These are phyloP conservation scores for Saccharomyces jurei DNA, from an alignment of 805 yeast genomes.

Conservation along the genomic window DNA sequence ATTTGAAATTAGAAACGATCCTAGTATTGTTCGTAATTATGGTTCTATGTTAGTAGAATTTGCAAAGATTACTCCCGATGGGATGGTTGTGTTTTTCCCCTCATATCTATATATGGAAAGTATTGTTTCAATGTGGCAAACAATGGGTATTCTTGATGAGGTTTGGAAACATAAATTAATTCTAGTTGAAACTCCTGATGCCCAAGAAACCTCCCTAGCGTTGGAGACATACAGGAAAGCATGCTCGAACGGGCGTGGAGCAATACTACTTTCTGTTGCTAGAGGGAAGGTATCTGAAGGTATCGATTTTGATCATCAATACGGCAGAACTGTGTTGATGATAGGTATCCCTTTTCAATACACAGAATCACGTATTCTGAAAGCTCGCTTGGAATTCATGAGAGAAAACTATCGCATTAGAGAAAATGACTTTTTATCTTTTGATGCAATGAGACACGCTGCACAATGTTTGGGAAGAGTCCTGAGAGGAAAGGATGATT, in stretches of 20 bases:
- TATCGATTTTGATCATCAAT: constrained; percentile 97
- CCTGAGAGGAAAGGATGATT: constrained; percentile 94
- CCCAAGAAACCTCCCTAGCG: constrained; percentile 94
- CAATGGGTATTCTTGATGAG: constrained; percentile 95
- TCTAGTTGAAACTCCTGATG: constrained; percentile 96
- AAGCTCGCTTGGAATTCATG: constrained; percentile 88
- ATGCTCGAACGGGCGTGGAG: constrained; percentile 96
- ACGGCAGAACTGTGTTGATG: constrained; percentile 95
- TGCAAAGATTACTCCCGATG: constrained; percentile 94
- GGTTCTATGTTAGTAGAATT: constrained; percentile 89
- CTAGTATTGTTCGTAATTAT: constrained; percentile 93
- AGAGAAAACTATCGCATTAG: constrained; percentile 88
- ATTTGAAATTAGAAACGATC: constrained; percentile 94
- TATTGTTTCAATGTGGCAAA: constrained; percentile 97
- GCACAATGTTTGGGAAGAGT: constrained; percentile 98
- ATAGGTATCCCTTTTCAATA: constrained; percentile 99
- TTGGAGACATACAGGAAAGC: constrained; percentile 93
- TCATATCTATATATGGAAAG: constrained; percentile 96
- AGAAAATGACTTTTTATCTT: constrained; percentile 89
- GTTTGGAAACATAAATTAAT: constrained; percentile 97
- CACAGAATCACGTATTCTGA: constrained; percentile 91
- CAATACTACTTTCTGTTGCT: constrained; percentile 90
- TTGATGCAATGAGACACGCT: constrained; percentile 99
- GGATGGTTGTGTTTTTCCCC: constrained; percentile 95
- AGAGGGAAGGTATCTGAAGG: constrained; percentile 99